phyloP scores from a whole-genome alignment of 106 monocot species.

The Phalaenopsis aphrodite region DNA sequence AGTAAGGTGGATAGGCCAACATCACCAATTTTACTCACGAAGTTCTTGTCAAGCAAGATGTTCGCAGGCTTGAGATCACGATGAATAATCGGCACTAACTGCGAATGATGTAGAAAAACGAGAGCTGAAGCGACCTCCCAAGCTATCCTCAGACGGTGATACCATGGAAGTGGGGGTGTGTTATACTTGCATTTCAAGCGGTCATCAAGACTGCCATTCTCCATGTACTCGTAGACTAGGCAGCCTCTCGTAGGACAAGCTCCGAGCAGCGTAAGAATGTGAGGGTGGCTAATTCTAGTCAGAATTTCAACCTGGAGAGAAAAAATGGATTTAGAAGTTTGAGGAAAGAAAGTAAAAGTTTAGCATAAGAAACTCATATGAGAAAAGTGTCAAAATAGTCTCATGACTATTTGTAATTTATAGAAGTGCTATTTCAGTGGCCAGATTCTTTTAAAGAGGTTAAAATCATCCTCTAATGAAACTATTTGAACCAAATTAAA shows the following conservation, averaged over 20 bases:
- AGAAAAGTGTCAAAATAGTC: too few relatives aligned
- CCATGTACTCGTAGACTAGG: constrained; percentile 64
- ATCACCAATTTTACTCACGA: constrained; percentile 56
- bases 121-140: constrained; percentile 59
- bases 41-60: constrained; percentile 49
- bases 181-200: constrained; percentile 28
- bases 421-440: too few relatives aligned
- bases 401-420: too few relatives aligned
- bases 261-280: constrained; percentile 46
- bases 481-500: too few relatives aligned
- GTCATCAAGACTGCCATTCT: constrained; percentile 60
- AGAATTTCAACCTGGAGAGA: constrained; percentile 43
- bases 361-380: background rate
- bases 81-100: constrained; percentile 47
- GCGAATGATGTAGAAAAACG: constrained; percentile 36
- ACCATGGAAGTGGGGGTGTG: constrained; percentile 39
- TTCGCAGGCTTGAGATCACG: constrained; percentile 75
- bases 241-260: constrained; percentile 42
- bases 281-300: constrained; percentile 38
- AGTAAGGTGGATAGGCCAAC: constrained; percentile 50
- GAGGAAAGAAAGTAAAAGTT: background rate
- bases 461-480: too few relatives aligned
- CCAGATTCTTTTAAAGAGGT: too few relatives aligned
- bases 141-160: constrained; percentile 40
- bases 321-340: background rate